These are phyloP conservation scores for Vitis riparia DNA, from an alignment of 164 flowering plant genomes.

Conservation along the genomic window DNA sequence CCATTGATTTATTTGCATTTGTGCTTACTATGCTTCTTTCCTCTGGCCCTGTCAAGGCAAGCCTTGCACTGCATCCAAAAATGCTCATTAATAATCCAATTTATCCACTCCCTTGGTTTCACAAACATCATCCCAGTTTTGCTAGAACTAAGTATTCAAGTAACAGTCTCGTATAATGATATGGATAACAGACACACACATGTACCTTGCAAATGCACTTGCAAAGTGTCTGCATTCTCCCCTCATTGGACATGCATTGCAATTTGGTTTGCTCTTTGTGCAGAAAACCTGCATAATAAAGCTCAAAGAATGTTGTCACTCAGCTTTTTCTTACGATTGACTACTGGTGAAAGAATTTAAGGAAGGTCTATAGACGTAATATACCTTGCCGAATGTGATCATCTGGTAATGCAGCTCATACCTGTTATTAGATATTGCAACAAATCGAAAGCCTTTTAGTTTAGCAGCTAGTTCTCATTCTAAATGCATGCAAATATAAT, in stretches of 20 bases:
- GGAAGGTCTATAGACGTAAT: neutral
- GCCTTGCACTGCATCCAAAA: conserved; percentile 75
- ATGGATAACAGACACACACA: no score
- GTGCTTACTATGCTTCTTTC: conserved; percentile 58
- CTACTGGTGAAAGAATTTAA: neutral
- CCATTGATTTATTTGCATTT: conserved; percentile 19
- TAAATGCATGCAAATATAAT: neutral
- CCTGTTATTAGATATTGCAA: conserved; percentile 37
- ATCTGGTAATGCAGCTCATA: conserved; percentile 92
- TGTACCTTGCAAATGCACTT: conserved; percentile 92
- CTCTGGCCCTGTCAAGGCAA: conserved; percentile 82
- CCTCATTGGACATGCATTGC: conserved; percentile 97
- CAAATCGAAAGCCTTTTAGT: conserved; percentile 5
- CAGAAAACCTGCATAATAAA: conserved; percentile 80
- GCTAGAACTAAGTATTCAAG: no score
- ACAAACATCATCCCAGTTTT: neutral
- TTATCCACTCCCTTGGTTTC: neutral
- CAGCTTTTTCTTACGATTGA: neutral
- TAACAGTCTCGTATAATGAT: no score
- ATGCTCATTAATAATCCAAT: conserved; percentile 5
- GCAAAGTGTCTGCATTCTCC: conserved; percentile 94
- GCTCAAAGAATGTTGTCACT: neutral
- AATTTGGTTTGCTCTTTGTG: conserved; percentile 88
- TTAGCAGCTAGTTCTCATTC: neutral
- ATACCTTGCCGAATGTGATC: conserved; percentile 99